Base-by-base conservation (phyloP, 257 asterid genomes). In the Penstemon barbatus region DNA sequence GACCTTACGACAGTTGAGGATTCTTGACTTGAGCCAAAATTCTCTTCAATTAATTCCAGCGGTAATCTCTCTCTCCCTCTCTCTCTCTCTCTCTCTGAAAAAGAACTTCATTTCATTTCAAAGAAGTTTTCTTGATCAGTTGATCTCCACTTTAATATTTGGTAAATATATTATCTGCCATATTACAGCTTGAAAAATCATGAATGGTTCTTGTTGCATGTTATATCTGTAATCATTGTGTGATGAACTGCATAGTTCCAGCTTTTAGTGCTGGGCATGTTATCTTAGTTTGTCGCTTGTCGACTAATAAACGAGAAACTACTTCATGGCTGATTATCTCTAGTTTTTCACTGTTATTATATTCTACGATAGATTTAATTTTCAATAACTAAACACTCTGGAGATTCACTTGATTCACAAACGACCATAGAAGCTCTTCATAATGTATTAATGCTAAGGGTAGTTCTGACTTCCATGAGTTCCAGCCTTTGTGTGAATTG, bases 1-100 rank as follows among this genome's bases (percentile, higher is more conserved):
- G 82, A 74, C 72, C 59, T 79, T 89, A 49, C 84, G 75, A 83
- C 82, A 72, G 68, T 79, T 93, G 25, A 83, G 73, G 79, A 83
- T 84, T 79, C 96, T 93, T 75, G 96, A 89, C 86, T 82, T 91
- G 83, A 87, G 97, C 75, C 99, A 90, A 75, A 94, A 94, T 67
- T 70, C 80, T 65, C 82, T 91, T 56, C 95, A 88, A 63, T 78
- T 84, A 51, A 77, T 93, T 77, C 97, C 99, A 69, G 84, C 73
- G 90, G 98, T 92, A 63, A 71, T 48, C 36, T 78, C 61, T 71
- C 77, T 38, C 73, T 46, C 70, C 49, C 65, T 42, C 68, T 38
- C 13, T 62, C 18, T 48, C 60, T 54, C 55, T 57, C 44, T 55
- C 9, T 66, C 50, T 61, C 3, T 15, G 33, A 25, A 25, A 25